Conservation (phyloP, 352 stramenopile species). For the Pythium insidiosum region DNA sequence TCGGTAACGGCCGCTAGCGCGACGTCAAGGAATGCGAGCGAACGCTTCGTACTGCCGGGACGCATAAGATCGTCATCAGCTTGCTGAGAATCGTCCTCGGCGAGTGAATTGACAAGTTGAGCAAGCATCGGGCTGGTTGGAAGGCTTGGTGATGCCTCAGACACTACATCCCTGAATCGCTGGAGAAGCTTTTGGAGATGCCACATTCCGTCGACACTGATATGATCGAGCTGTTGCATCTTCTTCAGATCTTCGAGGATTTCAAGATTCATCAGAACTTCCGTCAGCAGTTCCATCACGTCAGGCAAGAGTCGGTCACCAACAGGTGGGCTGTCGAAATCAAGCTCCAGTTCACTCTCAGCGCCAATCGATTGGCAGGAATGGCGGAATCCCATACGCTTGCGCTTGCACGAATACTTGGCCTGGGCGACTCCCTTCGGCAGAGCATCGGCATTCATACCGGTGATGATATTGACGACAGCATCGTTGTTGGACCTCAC, state of each 20-base stretch:
- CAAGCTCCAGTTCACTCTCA: constrained; percentile 30
- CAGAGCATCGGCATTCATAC: constrained; percentile 52
- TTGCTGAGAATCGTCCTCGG: background rate
- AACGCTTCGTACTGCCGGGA: constrained; percentile 35
- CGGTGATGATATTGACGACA: constrained; percentile 74
- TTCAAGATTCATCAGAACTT: constrained; percentile 59
- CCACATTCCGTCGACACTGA: constrained; percentile 73
- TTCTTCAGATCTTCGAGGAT: constrained; percentile 79
- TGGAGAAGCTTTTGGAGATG: constrained; percentile 50
- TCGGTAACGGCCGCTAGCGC: constrained; percentile 33
- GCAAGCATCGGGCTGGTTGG: constrained; percentile 16
- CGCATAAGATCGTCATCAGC: constrained; percentile 29
- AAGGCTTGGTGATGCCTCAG: background rate
- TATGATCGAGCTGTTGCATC: constrained; percentile 76
- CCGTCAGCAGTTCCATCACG: constrained; percentile 64
- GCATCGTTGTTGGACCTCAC: constrained; percentile 72
- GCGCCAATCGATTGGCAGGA: constrained; percentile 65
- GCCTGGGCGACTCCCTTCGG: constrained; percentile 58
- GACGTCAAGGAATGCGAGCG: constrained; percentile 39
- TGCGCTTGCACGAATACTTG: constrained; percentile 59
- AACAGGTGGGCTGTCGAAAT: constrained; percentile 3
- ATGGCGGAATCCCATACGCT: constrained; percentile 67
- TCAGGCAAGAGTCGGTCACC: constrained; percentile 41
- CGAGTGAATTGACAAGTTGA: background rate
- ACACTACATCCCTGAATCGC: constrained; percentile 17